These are phyloP conservation scores for Candida tetrigidarum DNA, from an alignment of 1,139 yeast species.

Conservation along the genomic window DNA sequence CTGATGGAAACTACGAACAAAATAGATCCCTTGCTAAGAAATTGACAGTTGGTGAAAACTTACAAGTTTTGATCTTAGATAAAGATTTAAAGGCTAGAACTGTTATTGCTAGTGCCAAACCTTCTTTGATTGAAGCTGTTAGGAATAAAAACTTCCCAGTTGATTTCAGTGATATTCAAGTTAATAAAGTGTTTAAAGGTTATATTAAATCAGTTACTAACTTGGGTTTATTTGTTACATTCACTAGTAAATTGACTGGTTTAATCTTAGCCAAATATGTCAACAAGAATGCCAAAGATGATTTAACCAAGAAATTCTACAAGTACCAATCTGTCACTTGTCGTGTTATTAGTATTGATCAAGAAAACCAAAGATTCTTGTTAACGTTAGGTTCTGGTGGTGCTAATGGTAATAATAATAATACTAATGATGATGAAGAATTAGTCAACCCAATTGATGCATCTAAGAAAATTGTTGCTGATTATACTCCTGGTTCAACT, in stretches of 20 bases:
- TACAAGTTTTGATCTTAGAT: slow-evolving; percentile 69
- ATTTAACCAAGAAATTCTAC: slow-evolving; percentile 59
- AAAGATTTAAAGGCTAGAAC: slow-evolving; percentile 65
- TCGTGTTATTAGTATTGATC: slow-evolving; percentile 64
- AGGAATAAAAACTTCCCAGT: slow-evolving; percentile 57
- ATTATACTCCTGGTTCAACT: slow-evolving; percentile 60
- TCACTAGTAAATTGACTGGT: slow-evolving; percentile 82
- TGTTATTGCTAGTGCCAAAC: slow-evolving; percentile 66
- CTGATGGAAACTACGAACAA: slow-evolving; percentile 76
- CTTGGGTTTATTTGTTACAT: slow-evolving; percentile 82
- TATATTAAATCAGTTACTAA: slow-evolving; percentile 77
- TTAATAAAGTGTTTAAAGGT: slow-evolving; percentile 60
- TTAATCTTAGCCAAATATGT: slow-evolving; percentile 81
- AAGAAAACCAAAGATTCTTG: slow-evolving; percentile 70
- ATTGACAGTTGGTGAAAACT: slow-evolving; percentile 58
- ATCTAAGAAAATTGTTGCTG: slow-evolving; percentile 49
- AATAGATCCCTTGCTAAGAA: slow-evolving; percentile 66
- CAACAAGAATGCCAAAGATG: slow-evolving; percentile 55
- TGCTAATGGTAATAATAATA: slow-evolving; percentile 26
- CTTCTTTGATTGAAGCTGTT: slow-evolving; percentile 70
- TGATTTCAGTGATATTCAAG: slow-evolving; percentile 58
- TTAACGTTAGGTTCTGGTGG: slow-evolving; percentile 50
- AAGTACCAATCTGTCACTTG: slow-evolving; percentile 72
- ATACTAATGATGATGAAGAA: slow-evolving; percentile 30
- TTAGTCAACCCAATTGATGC: slow-evolving; percentile 64